Evolutionary conservation across 805 yeast genomes (phyloP), one percentile per base, ranked within the genome.

Genomic region (Candida xyloterini): DNA sequence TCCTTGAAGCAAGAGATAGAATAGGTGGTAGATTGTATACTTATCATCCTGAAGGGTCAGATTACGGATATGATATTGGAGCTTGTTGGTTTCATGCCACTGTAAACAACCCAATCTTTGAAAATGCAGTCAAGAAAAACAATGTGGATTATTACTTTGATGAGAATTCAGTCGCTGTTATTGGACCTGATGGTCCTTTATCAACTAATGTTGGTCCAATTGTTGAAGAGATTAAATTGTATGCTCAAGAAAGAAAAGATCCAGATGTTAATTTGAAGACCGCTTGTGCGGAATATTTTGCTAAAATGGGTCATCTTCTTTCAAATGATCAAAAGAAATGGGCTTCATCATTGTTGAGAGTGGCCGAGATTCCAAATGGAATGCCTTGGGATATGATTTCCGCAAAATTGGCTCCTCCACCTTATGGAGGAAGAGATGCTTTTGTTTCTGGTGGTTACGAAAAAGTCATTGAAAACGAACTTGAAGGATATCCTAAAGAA

Each of bases 11-110:
- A 4, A 67, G 74, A 41, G 66, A 65, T 47, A 54, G 70, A 36
- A 52, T 70, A 21, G 78, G 77, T 11, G 78, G 78, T 5, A 53
- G 78, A 44, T 53, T 72, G 14, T 46, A 58, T 40, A 60, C 62
- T 8, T 53, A 58, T 11, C 47, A 61, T 8, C 52, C 56, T 34
- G 22, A 49, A 27, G 50, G 38, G 7, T 50, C 60, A 1, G 14
- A 44, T 8, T 38, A 51, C 15, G 47, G 46, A 9, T 72, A 71
- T 44, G 80, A 74, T 51, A 44, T 73, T 14, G 80, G 80, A 2
- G 79, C 77, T 2, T 64, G 76, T 10, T 74, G 80, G 80, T 74
- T 72, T 51, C 80, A 74, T 48, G 74, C 73, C 25, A 57, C 70
- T 8, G 56, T 68, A 22, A 62, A 65, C 36, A 74, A 74, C 44